These are phyloP conservation scores for Raffaelea albimanens DNA, from an alignment of 2,329 filamentous ascomycete species.

Conservation along the genomic window DNA sequence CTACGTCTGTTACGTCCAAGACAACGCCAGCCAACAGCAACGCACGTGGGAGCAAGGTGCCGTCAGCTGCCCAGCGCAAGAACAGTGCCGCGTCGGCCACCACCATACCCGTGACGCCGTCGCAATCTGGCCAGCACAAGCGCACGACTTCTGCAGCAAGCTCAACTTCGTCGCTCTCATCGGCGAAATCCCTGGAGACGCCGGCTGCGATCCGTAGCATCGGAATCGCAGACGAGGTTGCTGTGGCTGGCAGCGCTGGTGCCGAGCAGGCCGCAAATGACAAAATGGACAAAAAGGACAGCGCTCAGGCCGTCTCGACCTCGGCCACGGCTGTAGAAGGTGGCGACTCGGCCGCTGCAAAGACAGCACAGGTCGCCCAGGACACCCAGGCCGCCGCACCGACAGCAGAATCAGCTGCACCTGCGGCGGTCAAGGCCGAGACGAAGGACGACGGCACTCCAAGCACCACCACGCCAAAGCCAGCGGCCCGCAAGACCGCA, in stretches of 20 bases:
- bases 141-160: slow-evolving; percentile 15
- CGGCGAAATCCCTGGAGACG: slow-evolving; percentile 20
- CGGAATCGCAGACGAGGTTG: neutral
- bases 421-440: neutral
- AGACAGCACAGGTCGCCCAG: too few species aligned
- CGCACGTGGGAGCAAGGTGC: neutral
- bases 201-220: slow-evolving; percentile 8
- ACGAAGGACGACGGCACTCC: too few species aligned
- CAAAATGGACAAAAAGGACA: too few species aligned
- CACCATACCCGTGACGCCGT: neutral
- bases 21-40: neutral
- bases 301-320: too few species aligned
- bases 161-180: slow-evolving; percentile 23
- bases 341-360: too few species aligned
- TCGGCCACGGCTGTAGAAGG: too few species aligned
- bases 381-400: neutral
- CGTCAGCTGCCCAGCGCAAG: too few species aligned
- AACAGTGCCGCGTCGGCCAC: slow-evolving; percentile 2
- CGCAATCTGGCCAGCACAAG: slow-evolving; percentile 4
- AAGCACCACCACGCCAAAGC: too few species aligned
- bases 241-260: too few species aligned
- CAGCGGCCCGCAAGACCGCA: neutral
- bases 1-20: neutral
- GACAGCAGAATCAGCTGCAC: neutral
- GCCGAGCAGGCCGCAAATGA: too few species aligned